Evolutionary conservation across 768 basidiomycete species (phyloP), one percentile per base, ranked within the genome.

Genomic region (Kwoniella heveanensis): DNA sequence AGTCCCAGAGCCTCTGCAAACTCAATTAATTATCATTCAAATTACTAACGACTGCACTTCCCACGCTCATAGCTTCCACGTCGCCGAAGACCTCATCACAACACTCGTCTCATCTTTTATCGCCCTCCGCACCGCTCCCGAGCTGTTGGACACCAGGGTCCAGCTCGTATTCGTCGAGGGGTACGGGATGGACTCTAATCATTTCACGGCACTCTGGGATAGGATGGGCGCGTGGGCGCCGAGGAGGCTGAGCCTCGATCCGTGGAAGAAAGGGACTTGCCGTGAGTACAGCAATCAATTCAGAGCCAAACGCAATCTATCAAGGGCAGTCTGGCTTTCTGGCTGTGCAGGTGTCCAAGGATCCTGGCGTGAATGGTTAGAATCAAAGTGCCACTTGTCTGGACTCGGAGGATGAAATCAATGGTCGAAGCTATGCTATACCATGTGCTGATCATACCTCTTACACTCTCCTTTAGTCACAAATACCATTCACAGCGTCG

Each of bases 41-140:
- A n/a, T n/a, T n/a, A n/a, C n/a, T n/a, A n/a, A n/a, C n/a, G 39
- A 44, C 39, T 44, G 6, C 39, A 44, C 6, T 10, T 6, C 10
- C 44, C 21, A 25, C 32, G 55, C 26, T 21, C 19, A 13, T 29
- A 76, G 74, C 4, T 77, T 75, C 44, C 77, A 78, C 48, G 75
- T 78, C 37, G 71, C 75, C 2, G 77, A 78, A 56, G 77, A 78
- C 56, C 67, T 78, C 32, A 68, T 78, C 39, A 78, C 77, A 1
- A 78, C 77, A 0, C 58, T 77, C n/a, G 72, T 76, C 15, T 70
- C 74, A 0, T 52, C 70, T 30, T 58, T 75, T 36, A 66, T 78
- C 29, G 70, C 66, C 3, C 65, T 65, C 5, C 39, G 64, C 10
- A 61, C 67, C 1, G 64, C 59, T 17, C 70, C 74, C 1, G 63